phyloP scores from a whole-genome alignment of 176 grass and related monocot species.

The Juncus inflexus region DNA sequence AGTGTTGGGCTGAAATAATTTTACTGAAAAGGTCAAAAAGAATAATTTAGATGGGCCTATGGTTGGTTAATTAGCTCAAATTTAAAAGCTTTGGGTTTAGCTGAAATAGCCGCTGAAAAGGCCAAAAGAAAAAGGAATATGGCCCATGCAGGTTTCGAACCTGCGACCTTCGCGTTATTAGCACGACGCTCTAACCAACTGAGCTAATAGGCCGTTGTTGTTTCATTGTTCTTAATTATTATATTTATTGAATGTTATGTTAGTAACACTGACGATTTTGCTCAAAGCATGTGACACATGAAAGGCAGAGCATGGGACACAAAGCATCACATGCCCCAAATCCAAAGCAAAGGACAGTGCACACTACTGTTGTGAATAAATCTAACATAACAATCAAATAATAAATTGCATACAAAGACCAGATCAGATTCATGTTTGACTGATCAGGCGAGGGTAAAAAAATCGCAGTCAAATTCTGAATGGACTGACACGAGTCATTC shows the following conservation, averaged over 20 bases:
- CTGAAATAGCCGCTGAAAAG: background rate
- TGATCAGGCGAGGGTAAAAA: background rate
- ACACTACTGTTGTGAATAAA: background rate
- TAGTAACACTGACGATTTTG: background rate
- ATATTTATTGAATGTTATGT: background rate
- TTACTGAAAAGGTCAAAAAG: too few species aligned
- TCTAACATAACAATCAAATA: conserved; percentile 4
- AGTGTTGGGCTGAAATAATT: too few species aligned
- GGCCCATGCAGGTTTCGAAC: conserved; percentile 96
- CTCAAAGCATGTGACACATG: background rate
- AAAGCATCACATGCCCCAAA: conserved; percentile 7
- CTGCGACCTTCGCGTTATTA: conserved; percentile 99
- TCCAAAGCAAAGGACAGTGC: conserved; percentile 19
- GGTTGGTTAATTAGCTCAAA: too few species aligned
- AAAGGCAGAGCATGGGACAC: conserved; percentile 16
- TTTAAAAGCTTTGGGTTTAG: too few species aligned
- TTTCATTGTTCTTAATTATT: background rate
- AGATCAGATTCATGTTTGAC: conserved; percentile 14
- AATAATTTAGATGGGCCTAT: too few species aligned
- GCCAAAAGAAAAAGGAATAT: conserved; percentile 6
- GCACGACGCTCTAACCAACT: conserved; percentile 97
- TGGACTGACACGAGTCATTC: background rate
- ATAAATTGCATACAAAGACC: background rate
- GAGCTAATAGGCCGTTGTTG: conserved; percentile 63
- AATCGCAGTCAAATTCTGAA: background rate